phyloP scores from a whole-genome alignment of 2,329 filamentous ascomycete species.

The Diaporthe capsici region DNA sequence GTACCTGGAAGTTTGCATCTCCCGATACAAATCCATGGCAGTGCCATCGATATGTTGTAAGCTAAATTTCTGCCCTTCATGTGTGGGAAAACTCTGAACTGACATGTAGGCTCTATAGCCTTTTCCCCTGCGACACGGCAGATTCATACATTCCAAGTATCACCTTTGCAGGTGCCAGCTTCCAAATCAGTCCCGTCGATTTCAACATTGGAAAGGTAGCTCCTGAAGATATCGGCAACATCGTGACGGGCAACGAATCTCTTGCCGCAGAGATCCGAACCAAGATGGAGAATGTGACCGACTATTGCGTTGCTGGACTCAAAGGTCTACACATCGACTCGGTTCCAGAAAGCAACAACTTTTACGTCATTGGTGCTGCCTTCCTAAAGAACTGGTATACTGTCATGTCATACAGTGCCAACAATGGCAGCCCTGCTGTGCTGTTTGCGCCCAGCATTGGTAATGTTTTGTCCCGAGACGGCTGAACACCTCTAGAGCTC shows the following conservation, averaged over 20 bases:
- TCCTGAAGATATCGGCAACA: not conserved
- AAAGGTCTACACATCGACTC: not conserved
- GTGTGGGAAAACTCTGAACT: not conserved
- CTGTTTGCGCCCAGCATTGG: slow-evolving; percentile 3
- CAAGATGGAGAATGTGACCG: too few relatives aligned
- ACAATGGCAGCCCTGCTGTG: not conserved
- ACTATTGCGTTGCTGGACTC: not conserved
- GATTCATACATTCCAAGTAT: not conserved
- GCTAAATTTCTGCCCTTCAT: too few relatives aligned
- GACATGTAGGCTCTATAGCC: not conserved
- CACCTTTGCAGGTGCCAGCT: not conserved
- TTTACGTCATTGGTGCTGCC: not conserved
- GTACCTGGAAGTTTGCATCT: not conserved
- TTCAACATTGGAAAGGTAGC: not conserved
- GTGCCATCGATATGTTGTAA: too few relatives aligned
- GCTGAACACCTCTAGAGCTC: not conserved
- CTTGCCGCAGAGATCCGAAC: not conserved
- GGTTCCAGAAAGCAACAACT: not conserved
- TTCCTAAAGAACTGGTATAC: slow-evolving; percentile 1
- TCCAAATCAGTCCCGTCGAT: not conserved
- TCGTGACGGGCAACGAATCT: not conserved
- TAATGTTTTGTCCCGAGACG: not conserved
- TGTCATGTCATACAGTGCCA: slow-evolving; percentile 7
- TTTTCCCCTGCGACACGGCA: not conserved
- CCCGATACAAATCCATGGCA: not conserved